Evolutionary conservation across 1,284 basidiomycete genomes (phyloP), one percentile per base, ranked within the genome.

Genomic region (Chalciporus sp.): DNA sequence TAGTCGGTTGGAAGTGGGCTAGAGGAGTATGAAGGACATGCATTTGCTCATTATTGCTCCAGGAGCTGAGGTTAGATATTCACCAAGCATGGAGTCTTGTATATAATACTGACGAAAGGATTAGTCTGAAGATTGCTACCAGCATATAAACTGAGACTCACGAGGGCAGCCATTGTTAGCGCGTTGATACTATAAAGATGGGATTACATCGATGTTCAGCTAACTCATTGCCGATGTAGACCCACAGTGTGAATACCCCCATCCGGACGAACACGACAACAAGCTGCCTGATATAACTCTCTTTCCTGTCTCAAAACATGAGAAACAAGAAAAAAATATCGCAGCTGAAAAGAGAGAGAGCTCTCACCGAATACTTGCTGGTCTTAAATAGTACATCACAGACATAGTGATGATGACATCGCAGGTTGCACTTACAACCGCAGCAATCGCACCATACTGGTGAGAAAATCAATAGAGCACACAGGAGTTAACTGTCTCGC

Each of bases 241-340:
- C 58, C 44, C 40, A 60, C 62, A 42, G 57, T 19, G 58, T 58
- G 39, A 60, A 48, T 9, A 54, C 16, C 10, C 57, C 53, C 60
- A 52, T 62, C n/a, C 58, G 40, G 12, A 58, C 45, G 42, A 56
- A 59, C 7, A 64, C 53, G n/a, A 52, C 2, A 16, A 52, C 29
- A n/a, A 60, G 35, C 39, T 41, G 41, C 19, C 54, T 53, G 41
- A 54, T 9, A 8, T 44, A 43, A 27, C 8, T 31, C 7, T 49
- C 43, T 39, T 40, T 55, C 39, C 59, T 60, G 16, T 33, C 3
- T 11, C 31, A 33, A 11, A 33, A 33, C 12, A 33, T 33, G 12
- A 33, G n/a, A n/a, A n/a, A n/a, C n/a, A n/a, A n/a, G n/a, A n/a
- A 11, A 14, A 14, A 14, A 7, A 10, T 33, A 10, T 14, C 12